These are phyloP conservation scores for Tephrocybe sp. DNA, from an alignment of 768 basidiomycete species.

Conservation along the genomic window DNA sequence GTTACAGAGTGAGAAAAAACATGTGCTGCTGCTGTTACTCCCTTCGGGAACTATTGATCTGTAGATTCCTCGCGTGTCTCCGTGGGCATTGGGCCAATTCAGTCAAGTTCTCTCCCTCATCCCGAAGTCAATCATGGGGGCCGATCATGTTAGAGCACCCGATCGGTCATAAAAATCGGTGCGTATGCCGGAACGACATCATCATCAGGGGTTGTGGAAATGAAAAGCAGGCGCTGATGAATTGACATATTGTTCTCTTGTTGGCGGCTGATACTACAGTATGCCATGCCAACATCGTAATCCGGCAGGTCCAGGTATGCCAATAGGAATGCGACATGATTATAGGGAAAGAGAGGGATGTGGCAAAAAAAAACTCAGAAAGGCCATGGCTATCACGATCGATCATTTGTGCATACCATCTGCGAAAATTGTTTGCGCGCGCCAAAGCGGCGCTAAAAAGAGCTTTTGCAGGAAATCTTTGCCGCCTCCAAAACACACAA, in stretches of 20 bases:
- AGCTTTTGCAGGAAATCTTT: too few species aligned
- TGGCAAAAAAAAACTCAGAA: too few species aligned
- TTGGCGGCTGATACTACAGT: neutral
- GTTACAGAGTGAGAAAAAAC: too few species aligned
- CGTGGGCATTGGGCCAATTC: neutral
- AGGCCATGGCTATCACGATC: too few species aligned
- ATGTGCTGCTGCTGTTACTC: neutral
- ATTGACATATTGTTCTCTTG: neutral
- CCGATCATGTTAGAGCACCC: neutral
- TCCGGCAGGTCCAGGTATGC: too few species aligned
- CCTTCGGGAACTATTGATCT: neutral
- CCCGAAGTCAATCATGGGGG: neutral
- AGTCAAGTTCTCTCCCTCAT: neutral
- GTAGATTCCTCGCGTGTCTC: neutral
- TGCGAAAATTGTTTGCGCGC: too few species aligned
- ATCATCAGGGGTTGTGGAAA: conserved; percentile 3
- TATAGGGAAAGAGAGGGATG: too few species aligned
- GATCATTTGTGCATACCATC: too few species aligned
- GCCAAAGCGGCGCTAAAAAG: too few species aligned
- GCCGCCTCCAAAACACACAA: too few species aligned
- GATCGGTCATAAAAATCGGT: neutral
- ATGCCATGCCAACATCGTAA: neutral
- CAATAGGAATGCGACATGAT: too few species aligned
- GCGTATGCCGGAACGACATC: neutral
- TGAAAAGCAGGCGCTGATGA: neutral